These are phyloP conservation scores for Gossypium bickii DNA, from an alignment of 345 rosid species.

Conservation along the genomic window DNA sequence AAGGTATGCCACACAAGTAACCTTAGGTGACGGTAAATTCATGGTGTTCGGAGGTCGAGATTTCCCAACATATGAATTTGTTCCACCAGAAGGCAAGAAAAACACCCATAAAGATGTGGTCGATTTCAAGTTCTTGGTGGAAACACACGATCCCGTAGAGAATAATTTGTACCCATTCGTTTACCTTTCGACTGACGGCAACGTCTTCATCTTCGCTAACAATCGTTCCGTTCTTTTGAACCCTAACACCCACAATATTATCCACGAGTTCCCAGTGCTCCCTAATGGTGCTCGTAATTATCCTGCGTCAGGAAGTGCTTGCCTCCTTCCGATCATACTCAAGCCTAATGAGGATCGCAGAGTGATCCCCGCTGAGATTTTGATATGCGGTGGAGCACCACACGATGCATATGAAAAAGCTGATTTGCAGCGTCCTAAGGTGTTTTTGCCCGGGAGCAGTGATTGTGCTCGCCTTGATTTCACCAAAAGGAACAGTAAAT, in stretches of 20 bases:
- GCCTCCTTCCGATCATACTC: conserved; percentile 56
- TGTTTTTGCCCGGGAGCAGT: conserved; percentile 34
- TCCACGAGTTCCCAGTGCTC: conserved; percentile 61
- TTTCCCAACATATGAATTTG: conserved; percentile 66
- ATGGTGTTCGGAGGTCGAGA: conserved; percentile 76
- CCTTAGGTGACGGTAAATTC: conserved; percentile 60
- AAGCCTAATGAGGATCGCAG: conserved; percentile 15
- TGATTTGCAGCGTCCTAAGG: conserved; percentile 24
- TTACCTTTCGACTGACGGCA: conserved; percentile 66
- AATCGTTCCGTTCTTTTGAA: conserved; percentile 56
- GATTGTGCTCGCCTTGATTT: conserved; percentile 18
- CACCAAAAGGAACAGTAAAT: conserved; percentile 38
- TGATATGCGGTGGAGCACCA: conserved; percentile 57
- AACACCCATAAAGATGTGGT: conserved; percentile 31
- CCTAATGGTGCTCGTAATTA: conserved; percentile 73
- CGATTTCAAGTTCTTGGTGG: conserved; percentile 32
- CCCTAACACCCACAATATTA: conserved; percentile 38
- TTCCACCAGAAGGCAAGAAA: conserved; percentile 51
- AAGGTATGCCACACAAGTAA: conserved; percentile 76
- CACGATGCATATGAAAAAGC: conserved; percentile 41
- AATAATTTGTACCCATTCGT: conserved; percentile 88
- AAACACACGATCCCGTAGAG: conserved; percentile 54
- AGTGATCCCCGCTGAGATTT: conserved; percentile 39
- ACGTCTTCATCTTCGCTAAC: conserved; percentile 77
- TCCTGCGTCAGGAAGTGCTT: conserved; percentile 66